Percentiles rank a stretch among this genome's conserved stretches.
Evolutionary conservation across 1,284 basidiomycete genomes (phyloP).

Genomic region (Microbotryum saponariae): DNA sequence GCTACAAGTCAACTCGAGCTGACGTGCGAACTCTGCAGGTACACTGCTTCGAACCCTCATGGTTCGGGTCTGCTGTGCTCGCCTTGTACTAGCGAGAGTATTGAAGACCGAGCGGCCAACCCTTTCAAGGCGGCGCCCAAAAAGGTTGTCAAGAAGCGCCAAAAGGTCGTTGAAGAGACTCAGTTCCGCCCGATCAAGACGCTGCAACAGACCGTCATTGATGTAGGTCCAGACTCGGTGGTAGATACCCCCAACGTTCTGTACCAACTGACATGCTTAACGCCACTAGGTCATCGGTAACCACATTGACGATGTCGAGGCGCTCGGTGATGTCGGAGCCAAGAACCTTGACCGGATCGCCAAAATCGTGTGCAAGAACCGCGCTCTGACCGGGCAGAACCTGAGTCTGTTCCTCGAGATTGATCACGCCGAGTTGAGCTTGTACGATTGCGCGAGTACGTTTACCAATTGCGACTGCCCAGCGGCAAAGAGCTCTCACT

Average conservation of each 20-base stretch:
- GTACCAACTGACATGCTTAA: background rate
- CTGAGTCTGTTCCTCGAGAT: constrained; percentile 74
- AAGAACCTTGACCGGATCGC: constrained; percentile 74
- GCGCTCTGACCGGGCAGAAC: constrained; percentile 69
- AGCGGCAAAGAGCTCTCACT: no score
- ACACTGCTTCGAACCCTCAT: constrained; percentile 31
- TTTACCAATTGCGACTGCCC: no score
- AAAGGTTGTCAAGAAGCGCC: constrained; percentile 23
- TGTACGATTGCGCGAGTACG: constrained; percentile 85
- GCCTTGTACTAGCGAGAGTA: constrained; percentile 33
- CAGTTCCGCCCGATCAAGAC: constrained; percentile 23
- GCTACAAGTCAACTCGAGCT: no score
- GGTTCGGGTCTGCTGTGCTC: constrained; percentile 31
- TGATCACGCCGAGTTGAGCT: constrained; percentile 57
- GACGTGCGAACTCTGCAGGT: constrained; percentile 3
- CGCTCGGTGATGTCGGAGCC: constrained; percentile 74
- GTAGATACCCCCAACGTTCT: background rate
- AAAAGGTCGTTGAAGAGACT: constrained; percentile 13
- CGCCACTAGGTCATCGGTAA: constrained; percentile 62
- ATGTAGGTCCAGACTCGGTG: constrained; percentile 8
- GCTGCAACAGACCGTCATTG: constrained; percentile 26
- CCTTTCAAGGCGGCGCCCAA: constrained; percentile 9
- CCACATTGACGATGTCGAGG: constrained; percentile 83
- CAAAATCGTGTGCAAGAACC: constrained; percentile 75
- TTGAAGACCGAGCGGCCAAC: constrained; percentile 18